Evolutionary conservation across 179 eudicot genomes (phyloP).

Genomic region (Dionaea muscipula): DNA sequence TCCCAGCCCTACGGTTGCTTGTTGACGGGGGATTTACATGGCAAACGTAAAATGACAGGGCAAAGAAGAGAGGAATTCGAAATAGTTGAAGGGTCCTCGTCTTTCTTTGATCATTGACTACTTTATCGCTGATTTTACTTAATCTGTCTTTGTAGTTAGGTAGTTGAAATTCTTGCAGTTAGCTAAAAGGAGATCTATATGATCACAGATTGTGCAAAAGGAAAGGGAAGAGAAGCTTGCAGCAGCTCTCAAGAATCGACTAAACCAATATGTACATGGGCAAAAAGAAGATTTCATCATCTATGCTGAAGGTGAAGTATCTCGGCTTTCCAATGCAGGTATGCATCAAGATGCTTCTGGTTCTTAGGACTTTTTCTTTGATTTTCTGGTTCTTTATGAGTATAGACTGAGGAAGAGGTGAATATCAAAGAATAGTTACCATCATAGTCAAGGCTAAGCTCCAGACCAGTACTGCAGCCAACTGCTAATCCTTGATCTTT

Average conservation of each 20-base stretch:
- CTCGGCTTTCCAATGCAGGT: conserved; percentile 48
- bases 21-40: too few relatives aligned
- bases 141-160: background rate
- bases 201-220: conserved; percentile 32
- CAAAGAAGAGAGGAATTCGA: too few relatives aligned
- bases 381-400: background rate
- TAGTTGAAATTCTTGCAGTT: background rate
- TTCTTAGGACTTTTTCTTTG: background rate
- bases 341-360: background rate
- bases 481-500: too few relatives aligned
- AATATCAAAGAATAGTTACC: too few relatives aligned
- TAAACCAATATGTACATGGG: conserved; percentile 35
- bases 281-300: conserved; percentile 32
- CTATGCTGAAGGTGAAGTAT: conserved; percentile 40
- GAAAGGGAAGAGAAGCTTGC: conserved; percentile 46
- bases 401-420: too few relatives aligned
- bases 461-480: too few relatives aligned
- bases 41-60: too few relatives aligned
- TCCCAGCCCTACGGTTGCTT: too few relatives aligned
- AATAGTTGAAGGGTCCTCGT: too few relatives aligned
- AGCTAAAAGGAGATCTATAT: background rate
- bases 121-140: too few relatives aligned
- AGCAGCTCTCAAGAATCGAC: conserved; percentile 30
- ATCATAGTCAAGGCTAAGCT: too few relatives aligned
- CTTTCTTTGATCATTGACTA: too few relatives aligned